Base-by-base conservation (phyloP, 768 basidiomycete species). In the Exidia glandulosa region DNA sequence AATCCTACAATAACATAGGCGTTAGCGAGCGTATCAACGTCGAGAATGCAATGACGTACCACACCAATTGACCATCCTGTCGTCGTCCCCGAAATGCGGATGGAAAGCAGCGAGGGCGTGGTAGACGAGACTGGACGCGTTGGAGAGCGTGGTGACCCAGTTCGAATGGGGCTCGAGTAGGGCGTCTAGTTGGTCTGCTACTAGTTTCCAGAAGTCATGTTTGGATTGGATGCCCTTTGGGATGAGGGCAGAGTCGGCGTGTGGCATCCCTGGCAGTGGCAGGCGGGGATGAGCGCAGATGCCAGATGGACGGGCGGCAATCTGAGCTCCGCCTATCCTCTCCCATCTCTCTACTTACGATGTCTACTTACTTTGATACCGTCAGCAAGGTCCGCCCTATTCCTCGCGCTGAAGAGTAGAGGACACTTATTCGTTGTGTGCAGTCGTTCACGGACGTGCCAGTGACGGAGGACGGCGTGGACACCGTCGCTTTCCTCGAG, bases 371-470 rank as follows among this genome's bases (percentile, higher is more conserved):
- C 71, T 79, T 90, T 60, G 79, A 86, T 60, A 81, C 82, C 19
- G 79, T 90, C 56, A 86, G 80, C 74, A 32, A 58, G 32, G 33
- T 58, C 6, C n/a, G n/a, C 36, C 6, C 59, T 4, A 56, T 4
- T 14, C n/a, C n/a, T n/a, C 29, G 4, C 14, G n/a, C 23, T 9
- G 25, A 3, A 16, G 12, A n/a, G 32, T 45, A n/a, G 25, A 31
- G 7, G 6, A 19, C 27, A 14, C 5, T 32, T n/a, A n/a, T n/a
- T n/a, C n/a, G n/a, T n/a, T n/a, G n/a, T n/a, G n/a, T n/a, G n/a
- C 52, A 98, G 95, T 94, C 91, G n/a, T 99, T 93, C 71, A 84
- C 85, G 65, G 87, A 94, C 72, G 95, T 98, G 41, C 81, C 87
- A 32, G 79, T 91, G 64, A 90, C 87, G 59, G 85, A 91, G 65